Evolutionary conservation across 129 eudicot species (phyloP), one percentile per base, ranked within the genome.

Genomic region (Chrysanthemum seticuspe): DNA sequence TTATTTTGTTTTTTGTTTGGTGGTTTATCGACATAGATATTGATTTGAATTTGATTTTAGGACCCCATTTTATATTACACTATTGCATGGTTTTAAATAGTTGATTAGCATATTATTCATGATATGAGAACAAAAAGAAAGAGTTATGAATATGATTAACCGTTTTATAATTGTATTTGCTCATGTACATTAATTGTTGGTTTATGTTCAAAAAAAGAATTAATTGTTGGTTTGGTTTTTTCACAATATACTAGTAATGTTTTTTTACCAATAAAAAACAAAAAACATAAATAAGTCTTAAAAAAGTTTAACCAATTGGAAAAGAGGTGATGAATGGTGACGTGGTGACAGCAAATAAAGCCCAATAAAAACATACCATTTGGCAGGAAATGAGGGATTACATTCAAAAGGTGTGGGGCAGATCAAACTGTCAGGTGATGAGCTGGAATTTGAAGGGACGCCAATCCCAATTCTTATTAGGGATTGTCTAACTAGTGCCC

Each of bases 361-460:
- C 48, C 67, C 67, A 62, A 62, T 29, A 31, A 62, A 13, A 62
- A 27, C 4, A 62, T 0, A 3, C 4, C 67, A 31, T 62, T 62
- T 29, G 67, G 67, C 67, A 62, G 67, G 14, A 29, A 62, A 25
- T 7, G 67, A 62, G 67, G 29, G 67, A 36, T 62, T 62, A 62
- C 67, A 62, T 62, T 40, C 67, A 29, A 62, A 62, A 62, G 13
- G 67, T 29, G 67, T 62, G 9, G 12, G 58, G 3, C 18, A 62
- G 67, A 5, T 31, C 5, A 27, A 62, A 62, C 67, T 27, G 67
- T 62, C 67, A 62, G 67, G 8, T 61, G 45, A 62, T 62, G 67
- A 62, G 67, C 67, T 62, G 67, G 67, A 62, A 62, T 25, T 12
- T 29, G 12, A 9, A 62, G 45, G 45, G 67, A 62, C 34, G 10